Percentiles rank a stretch among this genome's conserved stretches.
phyloP scores from a whole-genome alignment of 768 basidiomycete species.

The Leccinum fibrillosum region DNA sequence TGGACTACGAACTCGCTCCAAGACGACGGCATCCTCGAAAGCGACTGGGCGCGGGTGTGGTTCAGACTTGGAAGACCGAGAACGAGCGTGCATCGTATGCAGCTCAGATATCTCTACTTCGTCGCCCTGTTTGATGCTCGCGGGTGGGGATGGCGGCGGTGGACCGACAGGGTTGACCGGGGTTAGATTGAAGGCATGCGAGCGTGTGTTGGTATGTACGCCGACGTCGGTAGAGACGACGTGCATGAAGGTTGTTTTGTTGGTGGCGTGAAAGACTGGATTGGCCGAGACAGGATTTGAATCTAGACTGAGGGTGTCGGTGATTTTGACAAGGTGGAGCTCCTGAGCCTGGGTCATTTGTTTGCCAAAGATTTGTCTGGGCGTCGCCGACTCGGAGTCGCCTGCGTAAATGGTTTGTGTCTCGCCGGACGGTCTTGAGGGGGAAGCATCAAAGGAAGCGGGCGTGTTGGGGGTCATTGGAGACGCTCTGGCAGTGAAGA shows the following conservation, averaged over 20 bases:
- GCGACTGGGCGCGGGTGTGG: conserved; percentile 23
- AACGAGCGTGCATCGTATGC: conserved; percentile 30
- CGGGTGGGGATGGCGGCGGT: conserved; percentile 54
- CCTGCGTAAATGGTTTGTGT: conserved; percentile 28
- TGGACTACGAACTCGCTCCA: conserved; percentile 18
- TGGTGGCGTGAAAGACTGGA: conserved; percentile 34
- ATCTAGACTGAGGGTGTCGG: conserved; percentile 45
- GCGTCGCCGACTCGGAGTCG: conserved; percentile 26
- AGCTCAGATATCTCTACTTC: conserved; percentile 16
- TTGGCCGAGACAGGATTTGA: conserved; percentile 32
- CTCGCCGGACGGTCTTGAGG: conserved; percentile 34
- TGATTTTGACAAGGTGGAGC: conserved; percentile 53
- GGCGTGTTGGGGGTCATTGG: conserved; percentile 20
- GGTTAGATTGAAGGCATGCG: background rate
- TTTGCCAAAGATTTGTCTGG: conserved; percentile 31
- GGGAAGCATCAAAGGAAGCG: conserved; percentile 19
- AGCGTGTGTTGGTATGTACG: conserved; percentile 5
- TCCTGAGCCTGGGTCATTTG: conserved; percentile 38
- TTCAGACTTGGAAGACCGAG: conserved; percentile 20
- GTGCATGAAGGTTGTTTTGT: conserved; percentile 33
- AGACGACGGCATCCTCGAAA: conserved; percentile 33
- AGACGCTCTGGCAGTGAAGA: conserved; percentile 27
- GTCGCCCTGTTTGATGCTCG: conserved; percentile 33
- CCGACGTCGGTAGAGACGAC: conserved; percentile 25
- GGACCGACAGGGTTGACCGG: conserved; percentile 38